Conservation (phyloP, 441 rosid species). For the Erodium trifolium region DNA sequence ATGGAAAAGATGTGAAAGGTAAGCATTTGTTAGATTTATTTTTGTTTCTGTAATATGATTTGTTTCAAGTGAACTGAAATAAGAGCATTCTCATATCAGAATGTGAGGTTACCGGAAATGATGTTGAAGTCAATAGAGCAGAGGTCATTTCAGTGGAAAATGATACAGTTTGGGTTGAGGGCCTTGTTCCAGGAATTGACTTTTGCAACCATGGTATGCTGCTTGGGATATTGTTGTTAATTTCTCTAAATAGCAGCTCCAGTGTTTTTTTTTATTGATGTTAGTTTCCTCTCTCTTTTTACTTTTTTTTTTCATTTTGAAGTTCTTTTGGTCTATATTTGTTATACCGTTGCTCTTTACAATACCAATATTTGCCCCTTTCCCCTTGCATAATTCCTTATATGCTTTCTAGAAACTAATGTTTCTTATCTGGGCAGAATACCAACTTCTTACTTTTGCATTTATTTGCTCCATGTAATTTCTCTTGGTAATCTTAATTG, state of each 20-base stretch:
- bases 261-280: neutral
- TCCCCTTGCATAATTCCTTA: neutral
- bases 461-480: neutral
- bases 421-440: neutral
- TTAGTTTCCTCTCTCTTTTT: neutral
- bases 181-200: constrained; percentile 96
- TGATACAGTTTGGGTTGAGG: constrained; percentile 87
- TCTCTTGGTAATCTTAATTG: neutral
- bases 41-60: neutral
- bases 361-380: neutral
- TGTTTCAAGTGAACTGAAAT: constrained; percentile 14
- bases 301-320: neutral
- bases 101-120: constrained; percentile 20
- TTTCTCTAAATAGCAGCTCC: constrained; percentile 3
- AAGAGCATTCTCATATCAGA: constrained; percentile 25
- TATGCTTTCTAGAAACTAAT: neutral
- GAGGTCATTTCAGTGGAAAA: constrained; percentile 28
- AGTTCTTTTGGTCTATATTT: neutral
- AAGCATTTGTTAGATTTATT: constrained; percentile 10
- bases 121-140: constrained; percentile 25
- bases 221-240: constrained; percentile 7
- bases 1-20: constrained; percentile 27
- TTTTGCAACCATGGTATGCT: constrained; percentile 89
- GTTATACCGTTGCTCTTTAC: neutral
- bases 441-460: neutral